Conservation (phyloP, 1,139 yeast species). For the Zygosaccharomyces pseudobailii region DNA sequence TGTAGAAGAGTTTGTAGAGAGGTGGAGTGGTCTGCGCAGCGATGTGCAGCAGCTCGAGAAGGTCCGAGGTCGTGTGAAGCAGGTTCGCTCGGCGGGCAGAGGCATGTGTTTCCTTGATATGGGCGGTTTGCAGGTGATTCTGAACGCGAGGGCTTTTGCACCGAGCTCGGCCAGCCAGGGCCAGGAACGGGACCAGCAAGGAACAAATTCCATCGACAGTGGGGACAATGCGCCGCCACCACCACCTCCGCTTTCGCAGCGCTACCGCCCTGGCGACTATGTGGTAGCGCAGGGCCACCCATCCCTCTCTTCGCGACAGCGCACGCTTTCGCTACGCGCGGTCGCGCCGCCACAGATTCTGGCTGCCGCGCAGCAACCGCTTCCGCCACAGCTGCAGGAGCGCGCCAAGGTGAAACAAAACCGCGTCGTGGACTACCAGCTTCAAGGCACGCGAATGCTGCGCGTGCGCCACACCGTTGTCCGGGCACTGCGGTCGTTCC, state of each 20-base stretch:
- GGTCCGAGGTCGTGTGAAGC: not conserved
- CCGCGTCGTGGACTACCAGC: conserved; percentile 70
- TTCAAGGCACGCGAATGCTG: conserved; percentile 49
- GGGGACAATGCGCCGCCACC: conserved; percentile 10
- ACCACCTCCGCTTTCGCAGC: conserved; percentile 28
- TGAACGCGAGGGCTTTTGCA: conserved; percentile 6
- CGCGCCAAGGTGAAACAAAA: conserved; percentile 57
- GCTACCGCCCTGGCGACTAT: conserved; percentile 54
- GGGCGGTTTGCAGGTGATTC: conserved; percentile 17
- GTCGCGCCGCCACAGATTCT: conserved; percentile 45
- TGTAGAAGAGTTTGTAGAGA: conserved; percentile 1
- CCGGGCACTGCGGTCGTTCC: conserved; percentile 51
- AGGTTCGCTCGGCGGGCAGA: conserved; percentile 24
- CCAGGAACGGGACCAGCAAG: not conserved
- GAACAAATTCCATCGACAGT: not conserved
- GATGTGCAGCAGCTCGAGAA: not conserved
- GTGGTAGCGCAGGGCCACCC: conserved; percentile 63
- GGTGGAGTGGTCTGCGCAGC: not conserved
- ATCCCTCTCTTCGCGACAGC: conserved; percentile 71
- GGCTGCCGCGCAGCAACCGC: conserved; percentile 64
- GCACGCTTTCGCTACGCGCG: conserved; percentile 58
- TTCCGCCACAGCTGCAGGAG: conserved; percentile 61
- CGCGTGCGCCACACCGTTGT: conserved; percentile 52
- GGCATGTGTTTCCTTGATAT: conserved; percentile 33
- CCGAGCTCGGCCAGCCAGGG: not conserved